Evolutionary conservation across 1,284 basidiomycete species (phyloP).

Genomic region (Ceratobasidium sp.): DNA sequence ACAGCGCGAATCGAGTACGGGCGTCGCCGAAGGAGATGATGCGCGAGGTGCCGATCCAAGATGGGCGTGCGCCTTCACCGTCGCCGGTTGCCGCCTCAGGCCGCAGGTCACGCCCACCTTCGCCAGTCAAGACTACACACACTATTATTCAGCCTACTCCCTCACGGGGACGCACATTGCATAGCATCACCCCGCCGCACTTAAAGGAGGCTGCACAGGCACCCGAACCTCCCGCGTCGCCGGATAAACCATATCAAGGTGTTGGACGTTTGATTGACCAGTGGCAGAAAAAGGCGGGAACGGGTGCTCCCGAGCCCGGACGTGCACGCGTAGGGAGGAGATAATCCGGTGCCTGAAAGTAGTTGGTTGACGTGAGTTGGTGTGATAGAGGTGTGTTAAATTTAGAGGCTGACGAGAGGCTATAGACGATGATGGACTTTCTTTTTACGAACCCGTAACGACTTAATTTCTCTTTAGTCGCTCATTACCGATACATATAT

Average conservation of each 20-base stretch:
- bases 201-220: constrained; percentile 23
- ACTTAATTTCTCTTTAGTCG: background rate
- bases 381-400: too few relatives aligned
- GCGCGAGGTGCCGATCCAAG: constrained; percentile 38
- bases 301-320: constrained; percentile 63
- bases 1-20: constrained; percentile 17
- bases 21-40: constrained; percentile 32
- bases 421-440: too few relatives aligned
- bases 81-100: background rate
- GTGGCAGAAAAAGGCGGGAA: constrained; percentile 82
- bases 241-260: constrained; percentile 79
- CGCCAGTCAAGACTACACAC: constrained; percentile 25
- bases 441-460: background rate
- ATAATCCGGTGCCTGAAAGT: constrained; percentile 4
- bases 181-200: constrained; percentile 33
- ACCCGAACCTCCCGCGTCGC: constrained; percentile 57
- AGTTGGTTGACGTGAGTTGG: too few relatives aligned
- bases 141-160: constrained; percentile 14
- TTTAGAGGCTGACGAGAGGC: too few relatives aligned
- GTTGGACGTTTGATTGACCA: constrained; percentile 83
- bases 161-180: constrained; percentile 4
- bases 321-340: constrained; percentile 35
- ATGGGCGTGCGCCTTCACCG: constrained; percentile 12
- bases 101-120: constrained; percentile 20
- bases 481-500: background rate